Conservation (phyloP, 1,284 basidiomycete species). For the Moesziomyces sp. region DNA sequence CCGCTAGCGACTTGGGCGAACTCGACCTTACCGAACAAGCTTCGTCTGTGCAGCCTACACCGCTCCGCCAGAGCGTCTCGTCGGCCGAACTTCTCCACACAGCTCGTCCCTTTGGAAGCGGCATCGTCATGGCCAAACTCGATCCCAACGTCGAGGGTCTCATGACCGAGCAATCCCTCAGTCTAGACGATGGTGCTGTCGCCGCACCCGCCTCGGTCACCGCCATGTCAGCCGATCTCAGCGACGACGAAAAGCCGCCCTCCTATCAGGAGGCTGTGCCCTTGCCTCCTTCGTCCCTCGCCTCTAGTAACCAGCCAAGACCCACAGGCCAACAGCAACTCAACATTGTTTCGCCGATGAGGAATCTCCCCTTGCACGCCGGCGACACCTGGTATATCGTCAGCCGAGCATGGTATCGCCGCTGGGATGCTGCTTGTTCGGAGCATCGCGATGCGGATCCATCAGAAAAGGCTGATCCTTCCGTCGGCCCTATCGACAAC, state of each 20-base stretch:
- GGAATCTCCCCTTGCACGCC: conserved; percentile 69
- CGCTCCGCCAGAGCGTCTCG: conserved; percentile 36
- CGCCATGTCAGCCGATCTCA: neutral
- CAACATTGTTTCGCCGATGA: conserved; percentile 37
- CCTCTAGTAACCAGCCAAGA: conserved; percentile 5
- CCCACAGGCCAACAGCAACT: conserved; percentile 42
- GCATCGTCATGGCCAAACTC: conserved; percentile 15
- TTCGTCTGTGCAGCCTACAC: conserved; percentile 22
- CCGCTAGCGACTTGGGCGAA: conserved; percentile 40
- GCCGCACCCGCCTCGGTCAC: conserved; percentile 1
- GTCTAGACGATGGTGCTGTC: conserved; percentile 27
- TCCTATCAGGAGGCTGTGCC: conserved; percentile 30
- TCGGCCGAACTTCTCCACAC: conserved; percentile 20
- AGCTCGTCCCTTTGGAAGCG: neutral
- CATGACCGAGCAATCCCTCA: conserved; percentile 45
- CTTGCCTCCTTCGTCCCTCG: neutral
- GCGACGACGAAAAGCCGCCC: conserved; percentile 22
- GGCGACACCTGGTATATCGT: conserved; percentile 84
- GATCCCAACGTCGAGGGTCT: conserved; percentile 47
- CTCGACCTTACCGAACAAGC: conserved; percentile 11
- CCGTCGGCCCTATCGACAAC: conserved; percentile 81
- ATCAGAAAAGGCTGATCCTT: conserved; percentile 71
- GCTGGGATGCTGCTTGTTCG: conserved; percentile 78
- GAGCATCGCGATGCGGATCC: conserved; percentile 77
- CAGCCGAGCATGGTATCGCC: conserved; percentile 77